Evolutionary conservation across 805 yeast genomes (phyloP).

Genomic region (Nakazawaea sp.): DNA sequence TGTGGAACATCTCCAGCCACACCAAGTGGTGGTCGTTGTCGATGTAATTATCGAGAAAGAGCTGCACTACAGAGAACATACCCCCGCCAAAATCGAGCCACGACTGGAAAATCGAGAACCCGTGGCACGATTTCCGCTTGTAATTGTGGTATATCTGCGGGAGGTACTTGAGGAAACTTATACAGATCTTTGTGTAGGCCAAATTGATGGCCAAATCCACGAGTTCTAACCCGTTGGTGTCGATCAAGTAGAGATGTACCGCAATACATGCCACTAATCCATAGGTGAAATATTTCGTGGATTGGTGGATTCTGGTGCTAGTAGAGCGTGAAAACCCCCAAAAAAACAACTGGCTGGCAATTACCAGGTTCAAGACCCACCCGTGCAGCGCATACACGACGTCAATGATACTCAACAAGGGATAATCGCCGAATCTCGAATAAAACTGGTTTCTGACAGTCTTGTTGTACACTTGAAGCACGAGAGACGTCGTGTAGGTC

Average conservation of each 20-base stretch:
- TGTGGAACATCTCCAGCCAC: constrained; percentile 24
- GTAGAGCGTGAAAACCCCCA: constrained; percentile 27
- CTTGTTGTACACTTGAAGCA: constrained; percentile 31
- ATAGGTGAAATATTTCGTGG: constrained; percentile 16
- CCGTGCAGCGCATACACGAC: constrained; percentile 44
- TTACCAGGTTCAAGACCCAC: constrained; percentile 28
- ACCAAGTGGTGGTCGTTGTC: constrained; percentile 16
- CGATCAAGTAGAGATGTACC: constrained; percentile 12
- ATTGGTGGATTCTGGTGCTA: constrained; percentile 17
- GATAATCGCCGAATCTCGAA: constrained; percentile 25
- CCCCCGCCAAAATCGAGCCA: constrained; percentile 37
- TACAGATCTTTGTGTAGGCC: constrained; percentile 36
- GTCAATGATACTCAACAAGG: constrained; percentile 37
- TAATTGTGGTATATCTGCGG: constrained; percentile 40
- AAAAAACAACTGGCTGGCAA: constrained; percentile 28
- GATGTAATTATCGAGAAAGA: constrained; percentile 31
- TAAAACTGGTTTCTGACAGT: constrained; percentile 25
- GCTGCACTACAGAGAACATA: constrained; percentile 29
- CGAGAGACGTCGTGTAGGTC: constrained; percentile 34
- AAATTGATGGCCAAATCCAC: constrained; percentile 32
- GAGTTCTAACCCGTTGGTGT: constrained; percentile 15
- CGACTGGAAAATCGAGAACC: constrained; percentile 34
- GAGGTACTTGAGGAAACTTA: constrained; percentile 41
- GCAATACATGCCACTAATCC: constrained; percentile 11
- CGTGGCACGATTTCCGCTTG: constrained; percentile 35